Evolutionary conservation across 129 eudicot species (phyloP).

Genomic region (Erigeron canadensis): DNA sequence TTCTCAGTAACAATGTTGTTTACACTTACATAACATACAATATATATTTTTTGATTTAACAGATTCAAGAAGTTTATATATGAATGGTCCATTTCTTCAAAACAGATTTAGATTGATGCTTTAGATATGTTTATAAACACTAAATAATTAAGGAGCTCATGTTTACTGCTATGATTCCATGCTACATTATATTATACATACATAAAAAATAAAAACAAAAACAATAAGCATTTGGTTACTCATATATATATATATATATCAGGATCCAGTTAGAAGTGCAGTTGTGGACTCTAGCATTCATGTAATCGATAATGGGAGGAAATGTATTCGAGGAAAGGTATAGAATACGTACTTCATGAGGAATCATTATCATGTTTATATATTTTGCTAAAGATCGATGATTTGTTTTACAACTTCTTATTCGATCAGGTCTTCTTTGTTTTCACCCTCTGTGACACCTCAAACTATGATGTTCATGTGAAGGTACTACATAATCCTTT

Average conservation of each 20-base stretch:
- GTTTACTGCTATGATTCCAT: too few relatives aligned
- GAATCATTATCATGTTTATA: background rate
- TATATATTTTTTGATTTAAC: too few relatives aligned
- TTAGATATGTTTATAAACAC: too few relatives aligned
- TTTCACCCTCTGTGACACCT: slow-evolving; percentile 66
- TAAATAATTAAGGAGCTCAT: too few relatives aligned
- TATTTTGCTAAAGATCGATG: background rate
- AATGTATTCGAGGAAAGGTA: slow-evolving; percentile 70
- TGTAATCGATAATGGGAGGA: slow-evolving; percentile 64
- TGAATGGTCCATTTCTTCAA: too few relatives aligned
- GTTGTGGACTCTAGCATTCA: slow-evolving; percentile 60
- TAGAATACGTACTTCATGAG: background rate
- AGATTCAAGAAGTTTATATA: too few relatives aligned
- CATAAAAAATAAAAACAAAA: too few relatives aligned
- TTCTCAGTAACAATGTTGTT: too few relatives aligned
- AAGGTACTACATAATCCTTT: slow-evolving; percentile 49
- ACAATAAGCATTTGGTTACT: slow-evolving; percentile 8
- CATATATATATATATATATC: too few relatives aligned
- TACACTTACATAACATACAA: too few relatives aligned
- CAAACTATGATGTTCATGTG: slow-evolving; percentile 49
- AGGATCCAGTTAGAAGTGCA: slow-evolving; percentile 67
- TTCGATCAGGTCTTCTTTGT: slow-evolving; percentile 56
- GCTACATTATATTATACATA: background rate
- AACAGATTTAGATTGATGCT: too few relatives aligned
- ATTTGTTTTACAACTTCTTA: background rate